phyloP scores from a whole-genome alignment of 768 basidiomycete species.

The Coprinellus aureogranulatus region DNA sequence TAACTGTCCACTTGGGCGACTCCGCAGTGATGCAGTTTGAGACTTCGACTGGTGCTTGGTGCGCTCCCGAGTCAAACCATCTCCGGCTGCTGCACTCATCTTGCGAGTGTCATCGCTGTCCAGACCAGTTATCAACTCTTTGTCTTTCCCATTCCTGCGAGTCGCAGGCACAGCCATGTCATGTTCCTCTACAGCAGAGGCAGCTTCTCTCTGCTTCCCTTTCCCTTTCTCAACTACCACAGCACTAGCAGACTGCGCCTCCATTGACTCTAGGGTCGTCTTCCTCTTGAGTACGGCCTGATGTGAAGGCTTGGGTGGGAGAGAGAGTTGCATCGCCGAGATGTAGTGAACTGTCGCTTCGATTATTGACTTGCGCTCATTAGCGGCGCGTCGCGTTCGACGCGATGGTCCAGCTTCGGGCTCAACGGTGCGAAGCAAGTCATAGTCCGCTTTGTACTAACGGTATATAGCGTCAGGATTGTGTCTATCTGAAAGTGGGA shows the following conservation, averaged over 20 bases:
- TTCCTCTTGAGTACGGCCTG: neutral
- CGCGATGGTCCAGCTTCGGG: conserved; percentile 48
- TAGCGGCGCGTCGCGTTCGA: conserved; percentile 58
- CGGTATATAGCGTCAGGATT: conserved; percentile 5
- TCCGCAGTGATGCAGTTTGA: neutral
- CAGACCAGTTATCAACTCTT: too few species aligned
- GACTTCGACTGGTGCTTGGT: neutral
- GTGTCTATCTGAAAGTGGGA: conserved; percentile 7
- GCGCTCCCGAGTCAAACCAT: too few species aligned
- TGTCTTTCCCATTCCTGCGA: too few species aligned
- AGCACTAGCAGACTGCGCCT: conserved; percentile 4
- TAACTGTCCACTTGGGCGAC: neutral
- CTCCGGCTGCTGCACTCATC: too few species aligned
- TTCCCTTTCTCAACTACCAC: conserved; percentile 6
- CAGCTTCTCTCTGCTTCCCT: conserved; percentile 12
- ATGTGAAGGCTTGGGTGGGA: conserved; percentile 13
- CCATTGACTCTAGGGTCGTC: neutral
- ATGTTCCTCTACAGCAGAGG: neutral
- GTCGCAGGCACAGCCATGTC: conserved; percentile 1
- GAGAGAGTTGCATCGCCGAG: conserved; percentile 17
- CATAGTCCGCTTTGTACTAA: conserved; percentile 62
- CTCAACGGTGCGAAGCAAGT: conserved; percentile 53
- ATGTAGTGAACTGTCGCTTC: conserved; percentile 24
- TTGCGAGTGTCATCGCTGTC: too few species aligned
- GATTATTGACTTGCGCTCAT: conserved; percentile 45